Evolutionary conservation across 2,329 filamentous ascomycete genomes (phyloP).

Genomic region (Anthostomella pinea): DNA sequence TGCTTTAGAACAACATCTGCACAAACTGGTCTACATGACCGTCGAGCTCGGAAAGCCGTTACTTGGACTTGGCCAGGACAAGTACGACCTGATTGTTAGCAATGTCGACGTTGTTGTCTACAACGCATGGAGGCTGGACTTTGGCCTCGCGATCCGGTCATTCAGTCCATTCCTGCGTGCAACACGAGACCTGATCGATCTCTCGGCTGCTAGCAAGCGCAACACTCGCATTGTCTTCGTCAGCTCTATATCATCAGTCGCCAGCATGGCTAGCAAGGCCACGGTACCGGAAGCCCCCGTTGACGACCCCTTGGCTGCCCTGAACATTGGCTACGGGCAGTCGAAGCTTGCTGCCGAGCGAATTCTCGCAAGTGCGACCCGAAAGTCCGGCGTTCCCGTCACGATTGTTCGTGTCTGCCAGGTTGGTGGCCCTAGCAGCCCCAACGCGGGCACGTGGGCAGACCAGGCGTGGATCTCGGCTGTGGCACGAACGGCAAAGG

Average conservation of each 20-base stretch:
- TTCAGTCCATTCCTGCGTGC: slow-evolving; percentile 19
- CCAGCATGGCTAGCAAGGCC: slow-evolving; percentile 4
- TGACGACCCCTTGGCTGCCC: slow-evolving; percentile 6
- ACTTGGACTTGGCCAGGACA: slow-evolving; percentile 9
- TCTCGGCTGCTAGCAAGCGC: slow-evolving; percentile 8
- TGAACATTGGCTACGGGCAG: slow-evolving; percentile 18
- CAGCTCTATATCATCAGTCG: slow-evolving; percentile 22
- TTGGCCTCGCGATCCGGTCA: slow-evolving; percentile 18
- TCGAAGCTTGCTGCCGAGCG: slow-evolving; percentile 19
- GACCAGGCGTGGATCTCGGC: slow-evolving; percentile 20
- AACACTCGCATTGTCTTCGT: slow-evolving; percentile 23
- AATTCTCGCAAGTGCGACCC: slow-evolving; percentile 9
- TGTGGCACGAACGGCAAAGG: slow-evolving; percentile 11
- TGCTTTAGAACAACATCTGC: not conserved
- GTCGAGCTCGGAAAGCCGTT: slow-evolving; percentile 10
- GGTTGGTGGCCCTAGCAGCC: slow-evolving; percentile 10
- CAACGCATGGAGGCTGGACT: slow-evolving; percentile 26
- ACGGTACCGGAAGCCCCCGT: slow-evolving; percentile 15
- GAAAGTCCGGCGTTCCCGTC: slow-evolving; percentile 6
- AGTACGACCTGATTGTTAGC: slow-evolving; percentile 2
- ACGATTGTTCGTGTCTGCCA: slow-evolving; percentile 17
- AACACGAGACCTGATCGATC: slow-evolving; percentile 14
- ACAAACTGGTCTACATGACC: slow-evolving; percentile 12
- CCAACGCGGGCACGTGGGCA: slow-evolving; percentile 3
- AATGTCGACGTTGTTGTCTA: slow-evolving; percentile 19